Base-by-base conservation (phyloP, 2,329 filamentous ascomycete genomes). In the Scleromitrula shiraiana region DNA sequence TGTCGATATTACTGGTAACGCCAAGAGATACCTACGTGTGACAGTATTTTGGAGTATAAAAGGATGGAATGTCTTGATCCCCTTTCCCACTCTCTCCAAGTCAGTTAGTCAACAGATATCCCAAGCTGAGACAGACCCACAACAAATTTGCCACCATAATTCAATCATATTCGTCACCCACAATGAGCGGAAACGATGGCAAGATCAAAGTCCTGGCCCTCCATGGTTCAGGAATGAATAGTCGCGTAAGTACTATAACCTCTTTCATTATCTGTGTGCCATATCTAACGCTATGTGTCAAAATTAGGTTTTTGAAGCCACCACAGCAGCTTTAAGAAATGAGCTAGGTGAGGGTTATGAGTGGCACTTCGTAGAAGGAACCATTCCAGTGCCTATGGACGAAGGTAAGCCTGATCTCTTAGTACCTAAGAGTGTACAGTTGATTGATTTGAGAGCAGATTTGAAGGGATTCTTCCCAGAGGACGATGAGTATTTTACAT, bases 291-390 rank as follows among this genome's bases (percentile, higher is more conserved):
- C n/a, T n/a, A n/a, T n/a, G n/a, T n/a, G n/a, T n/a, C n/a, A n/a
- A n/a, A n/a, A n/a, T n/a, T 15, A 33, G 30, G 30, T 33, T 7
- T 33, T 33, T 15, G 30, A 33, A 15, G 30, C 30, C 17, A 33
- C 40, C n/a, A 20, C 22, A 54, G 52, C 52, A 7, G 42, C 52
- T 12, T 9, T 54, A n/a, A 41, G 52, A 23, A 45, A 47, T 47
- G 50, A 52, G 23, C 39, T 54, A 2, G 52, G 43, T 9, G 44
- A 46, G 17, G 37, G 51, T 3, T 50, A 54, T 20, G 49, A 46
- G 7, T 54, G 30, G 26, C 42, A 52, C 10, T 54, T 54, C 15
- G 41, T 52, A 12, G 52, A 54, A 41, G 52, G 50, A 27, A 45
- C 36, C 2, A 19, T 52, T 19, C 43, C 49, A 7, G 33, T 15